Conservation (phyloP, 176 grass and related monocot species). For the Musa troglodytarum region DNA sequence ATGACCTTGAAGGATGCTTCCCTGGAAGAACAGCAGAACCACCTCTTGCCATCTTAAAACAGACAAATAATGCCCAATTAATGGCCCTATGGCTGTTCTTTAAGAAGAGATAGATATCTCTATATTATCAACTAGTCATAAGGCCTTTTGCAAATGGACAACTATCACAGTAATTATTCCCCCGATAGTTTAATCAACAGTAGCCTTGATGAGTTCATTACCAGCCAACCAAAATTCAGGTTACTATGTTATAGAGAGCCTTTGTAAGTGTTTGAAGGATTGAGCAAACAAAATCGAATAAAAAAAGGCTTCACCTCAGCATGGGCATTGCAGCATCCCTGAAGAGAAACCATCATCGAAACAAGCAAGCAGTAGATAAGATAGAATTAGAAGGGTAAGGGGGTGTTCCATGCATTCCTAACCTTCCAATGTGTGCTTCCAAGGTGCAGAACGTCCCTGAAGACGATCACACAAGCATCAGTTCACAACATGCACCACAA, state of each 20-base stretch:
- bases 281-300: not conserved
- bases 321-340: not conserved
- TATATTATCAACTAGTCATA: not conserved
- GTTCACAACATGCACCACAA: not conserved
- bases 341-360: not conserved
- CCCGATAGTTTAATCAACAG: not conserved
- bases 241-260: not conserved
- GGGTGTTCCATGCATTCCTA: not conserved
- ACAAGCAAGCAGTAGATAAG: not conserved
- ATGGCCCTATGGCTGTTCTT: not conserved
- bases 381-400: not conserved
- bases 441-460: conserved; percentile 85
- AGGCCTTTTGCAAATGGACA: not conserved
- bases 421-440: conserved; percentile 96
- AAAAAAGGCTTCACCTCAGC: not conserved
- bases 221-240: not conserved
- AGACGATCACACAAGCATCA: conserved; percentile 4
- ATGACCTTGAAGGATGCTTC: not conserved
- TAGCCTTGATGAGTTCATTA: not conserved
- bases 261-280: not conserved
- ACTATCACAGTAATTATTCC: not conserved
- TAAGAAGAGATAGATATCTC: not conserved
- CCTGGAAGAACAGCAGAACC: not conserved
- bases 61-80: not conserved
- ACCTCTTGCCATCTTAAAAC: not conserved